phyloP scores from a whole-genome alignment of 345 rosid species.

The Ceriops zippeliana region DNA sequence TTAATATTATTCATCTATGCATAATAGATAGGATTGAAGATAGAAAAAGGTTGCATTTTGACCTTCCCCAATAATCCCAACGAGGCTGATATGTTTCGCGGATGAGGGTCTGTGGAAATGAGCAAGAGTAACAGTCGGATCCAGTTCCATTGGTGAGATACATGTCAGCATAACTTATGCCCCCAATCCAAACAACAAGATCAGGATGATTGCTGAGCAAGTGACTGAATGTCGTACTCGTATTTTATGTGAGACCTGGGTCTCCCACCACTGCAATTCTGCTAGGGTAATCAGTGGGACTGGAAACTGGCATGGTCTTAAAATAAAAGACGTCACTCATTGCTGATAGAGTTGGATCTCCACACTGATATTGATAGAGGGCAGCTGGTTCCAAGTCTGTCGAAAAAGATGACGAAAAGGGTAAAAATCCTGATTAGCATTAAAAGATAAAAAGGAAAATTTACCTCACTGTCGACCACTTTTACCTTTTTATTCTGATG shows the following conservation, averaged over 20 bases:
- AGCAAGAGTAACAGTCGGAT: slow-evolving; percentile 47
- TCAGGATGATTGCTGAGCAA: slow-evolving; percentile 76
- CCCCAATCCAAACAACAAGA: slow-evolving; percentile 78
- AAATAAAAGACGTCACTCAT: slow-evolving; percentile 55
- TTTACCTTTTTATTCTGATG: background rate
- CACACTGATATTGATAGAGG: slow-evolving; percentile 61
- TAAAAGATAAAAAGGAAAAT: background rate
- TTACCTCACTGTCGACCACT: no score
- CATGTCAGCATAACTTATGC: slow-evolving; percentile 70
- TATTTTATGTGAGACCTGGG: slow-evolving; percentile 81
- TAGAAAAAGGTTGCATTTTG: slow-evolving; percentile 1
- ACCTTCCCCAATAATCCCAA: slow-evolving; percentile 99
- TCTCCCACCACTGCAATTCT: slow-evolving; percentile 78
- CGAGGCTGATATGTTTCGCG: slow-evolving; percentile 88
- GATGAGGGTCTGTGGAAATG: slow-evolving; percentile 50
- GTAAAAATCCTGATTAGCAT: background rate
- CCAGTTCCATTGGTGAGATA: slow-evolving; percentile 61
- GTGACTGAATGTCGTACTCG: slow-evolving; percentile 52
- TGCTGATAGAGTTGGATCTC: slow-evolving; percentile 61
- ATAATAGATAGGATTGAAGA: background rate
- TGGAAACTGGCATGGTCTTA: slow-evolving; percentile 66
- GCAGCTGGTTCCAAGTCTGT: slow-evolving; percentile 68
- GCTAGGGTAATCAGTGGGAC: slow-evolving; percentile 48
- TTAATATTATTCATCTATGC: background rate
- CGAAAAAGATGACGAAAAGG: background rate